Percentiles rank a stretch among this genome's conserved stretches.
Conservation (phyloP, 2,329 filamentous ascomycete genomes). For the Penicillium sclerotiorum region DNA sequence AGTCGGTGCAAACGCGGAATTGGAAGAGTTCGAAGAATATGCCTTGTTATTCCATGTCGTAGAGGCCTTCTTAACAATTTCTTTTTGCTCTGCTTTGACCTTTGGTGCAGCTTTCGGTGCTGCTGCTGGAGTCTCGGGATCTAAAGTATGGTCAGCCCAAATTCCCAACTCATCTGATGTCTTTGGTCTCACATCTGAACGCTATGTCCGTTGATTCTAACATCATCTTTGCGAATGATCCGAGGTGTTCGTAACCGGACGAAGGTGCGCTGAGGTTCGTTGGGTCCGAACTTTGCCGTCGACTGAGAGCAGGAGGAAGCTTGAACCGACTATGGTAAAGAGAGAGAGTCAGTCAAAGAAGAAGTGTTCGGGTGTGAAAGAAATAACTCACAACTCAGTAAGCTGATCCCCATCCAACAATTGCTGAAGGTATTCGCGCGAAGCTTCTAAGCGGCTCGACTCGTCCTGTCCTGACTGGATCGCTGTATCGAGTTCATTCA, state of each 20-base stretch:
- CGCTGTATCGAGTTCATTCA: conserved; percentile 73
- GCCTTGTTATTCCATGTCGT: conserved; percentile 27
- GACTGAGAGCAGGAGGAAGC: conserved; percentile 33
- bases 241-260: conserved; percentile 42
- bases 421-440: conserved; percentile 72
- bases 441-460: conserved; percentile 69
- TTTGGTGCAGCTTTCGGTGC: no score
- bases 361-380: conserved; percentile 5
- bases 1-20: no score
- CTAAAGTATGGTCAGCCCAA: conserved; percentile 29
- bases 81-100: conserved; percentile 26
- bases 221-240: conserved; percentile 59
- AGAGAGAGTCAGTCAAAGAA: conserved; percentile 6
- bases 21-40: conserved; percentile 20
- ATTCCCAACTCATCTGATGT: background rate
- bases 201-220: conserved; percentile 49
- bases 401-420: conserved; percentile 70
- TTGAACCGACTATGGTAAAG: conserved; percentile 45
- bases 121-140: conserved; percentile 36
- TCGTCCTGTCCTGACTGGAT: conserved; percentile 58
- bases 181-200: conserved; percentile 44
- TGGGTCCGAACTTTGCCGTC: conserved; percentile 20
- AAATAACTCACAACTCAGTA: conserved; percentile 45
- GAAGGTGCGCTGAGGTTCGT: conserved; percentile 22
- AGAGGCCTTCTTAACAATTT: conserved; percentile 23